phyloP scores from a whole-genome alignment of 176 grass and related monocot species.

The Rhynchospora tenuis region DNA sequence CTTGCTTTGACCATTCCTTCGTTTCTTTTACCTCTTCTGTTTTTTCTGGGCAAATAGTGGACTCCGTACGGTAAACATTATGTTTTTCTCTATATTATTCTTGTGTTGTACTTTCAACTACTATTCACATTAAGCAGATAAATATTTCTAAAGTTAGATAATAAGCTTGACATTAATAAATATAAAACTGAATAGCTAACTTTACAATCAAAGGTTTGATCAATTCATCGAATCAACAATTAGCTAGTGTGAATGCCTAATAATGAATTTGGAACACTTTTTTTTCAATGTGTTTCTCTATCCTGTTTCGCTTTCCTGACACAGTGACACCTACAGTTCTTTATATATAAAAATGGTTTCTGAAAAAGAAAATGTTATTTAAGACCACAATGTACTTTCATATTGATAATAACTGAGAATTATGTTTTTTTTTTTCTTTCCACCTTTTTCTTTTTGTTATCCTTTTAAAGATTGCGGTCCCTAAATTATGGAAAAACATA shows the following conservation, averaged over 20 bases:
- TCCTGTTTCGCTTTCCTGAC: too few species aligned
- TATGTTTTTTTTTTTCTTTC: neutral
- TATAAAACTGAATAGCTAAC: neutral
- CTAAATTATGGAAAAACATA: neutral
- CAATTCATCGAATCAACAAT: neutral
- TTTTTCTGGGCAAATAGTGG: neutral
- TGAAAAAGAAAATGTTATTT: neutral
- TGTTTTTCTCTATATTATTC: neutral
- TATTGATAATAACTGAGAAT: too few species aligned
- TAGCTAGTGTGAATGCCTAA: neutral
- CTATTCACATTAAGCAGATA: neutral
- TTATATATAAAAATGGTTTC: too few species aligned
- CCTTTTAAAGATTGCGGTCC: conserved; percentile 11
- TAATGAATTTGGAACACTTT: too few species aligned
- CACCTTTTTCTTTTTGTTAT: neutral
- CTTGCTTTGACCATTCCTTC: neutral
- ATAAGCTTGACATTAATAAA: neutral
- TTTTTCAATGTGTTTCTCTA: too few species aligned
- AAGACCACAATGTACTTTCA: too few species aligned
- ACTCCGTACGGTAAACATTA: neutral
- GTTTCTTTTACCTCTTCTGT: neutral
- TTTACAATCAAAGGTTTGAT: neutral
- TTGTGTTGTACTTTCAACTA: too few species aligned
- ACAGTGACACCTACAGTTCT: too few species aligned
- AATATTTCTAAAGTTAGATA: neutral